Evolutionary conservation across 257 asterid species (phyloP).

Genomic region (Solanum sparsipilum): DNA sequence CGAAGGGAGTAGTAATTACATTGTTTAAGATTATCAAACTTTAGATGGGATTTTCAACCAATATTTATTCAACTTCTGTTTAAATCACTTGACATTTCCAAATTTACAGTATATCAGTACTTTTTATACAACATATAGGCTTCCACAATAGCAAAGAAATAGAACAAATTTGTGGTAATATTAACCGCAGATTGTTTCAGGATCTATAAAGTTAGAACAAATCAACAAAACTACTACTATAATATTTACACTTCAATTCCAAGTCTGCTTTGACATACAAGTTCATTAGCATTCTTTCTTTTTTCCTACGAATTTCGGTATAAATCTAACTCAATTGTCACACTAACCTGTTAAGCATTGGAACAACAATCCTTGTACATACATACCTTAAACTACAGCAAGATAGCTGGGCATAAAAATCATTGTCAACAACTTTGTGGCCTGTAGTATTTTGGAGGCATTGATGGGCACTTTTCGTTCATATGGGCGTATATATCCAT

Average conservation of each 20-base stretch:
- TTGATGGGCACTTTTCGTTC: conserved; percentile 84
- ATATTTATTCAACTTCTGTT: background rate
- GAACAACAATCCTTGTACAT: background rate
- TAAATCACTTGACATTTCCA: background rate
- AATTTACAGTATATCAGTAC: background rate
- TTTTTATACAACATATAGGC: background rate
- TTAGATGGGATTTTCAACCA: background rate
- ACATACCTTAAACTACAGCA: background rate
- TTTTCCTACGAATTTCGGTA: background rate
- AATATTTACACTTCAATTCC: background rate
- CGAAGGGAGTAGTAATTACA: background rate
- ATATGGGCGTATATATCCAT: conserved; percentile 66
- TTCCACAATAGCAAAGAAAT: background rate
- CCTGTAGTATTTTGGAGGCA: conserved; percentile 61
- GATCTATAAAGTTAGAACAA: background rate
- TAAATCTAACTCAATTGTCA: background rate
- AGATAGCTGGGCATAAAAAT: background rate
- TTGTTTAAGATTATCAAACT: background rate
- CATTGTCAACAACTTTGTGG: conserved; percentile 59
- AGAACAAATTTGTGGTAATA: background rate
- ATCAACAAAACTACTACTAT: background rate
- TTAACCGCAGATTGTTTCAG: background rate
- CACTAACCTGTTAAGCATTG: background rate
- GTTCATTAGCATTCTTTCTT: background rate
- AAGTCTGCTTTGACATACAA: background rate